Base-by-base conservation (phyloP, 345 rosid genomes). In the Moricandia arvensis region DNA sequence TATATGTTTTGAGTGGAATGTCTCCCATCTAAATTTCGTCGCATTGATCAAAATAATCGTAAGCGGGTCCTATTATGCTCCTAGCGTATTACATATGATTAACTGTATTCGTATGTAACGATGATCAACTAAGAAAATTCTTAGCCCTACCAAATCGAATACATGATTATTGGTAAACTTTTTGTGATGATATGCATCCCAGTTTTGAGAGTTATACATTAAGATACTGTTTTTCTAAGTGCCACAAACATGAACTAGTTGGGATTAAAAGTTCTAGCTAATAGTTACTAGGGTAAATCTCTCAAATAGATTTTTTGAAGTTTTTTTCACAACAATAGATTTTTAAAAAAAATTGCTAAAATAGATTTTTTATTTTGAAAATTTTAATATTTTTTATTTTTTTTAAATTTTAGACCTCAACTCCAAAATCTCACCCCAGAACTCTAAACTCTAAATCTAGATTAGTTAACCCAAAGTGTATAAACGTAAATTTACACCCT, bases 61-160 rank as follows among this genome's bases (percentile, higher is more conserved):
- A 49, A 60, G 26, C 45, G 57, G 73, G 63, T 75, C 79, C 74
- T 59, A 49, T 26, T 67, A 49, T 26, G 61, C 16, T 57, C 33
- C 33, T 57, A 57, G 60, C 55, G 37, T 66, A 62, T 45, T 71
- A 60, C 47, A 13, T 71, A 61, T 45, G 31, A 30, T 71, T 71
- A 47, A n/a, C 7, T 47, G 53, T 15, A 47, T n/a, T n/a, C 8
- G 53, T 47, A n/a, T 47, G 5, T 47, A 13, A 5, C 53, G 17
- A 47, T 47, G 53, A 43, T 43, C 49, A 33, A 13, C 31, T 43
- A 60, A 61, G 11, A 5, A 47, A 16, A 33, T 17, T 33, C 12
- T 26, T 58, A 58, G 65, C 73, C 64, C 15, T 33, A 8, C 64
- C 26, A 24, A 24, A 69, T 26, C 17, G 29, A 37, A 57, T 58